Percentiles rank a stretch among this genome's conserved stretches.
phyloP scores from a whole-genome alignment of 225 moss, liverwort and hornwort genomes.

The Thuidium tamariscinum region DNA sequence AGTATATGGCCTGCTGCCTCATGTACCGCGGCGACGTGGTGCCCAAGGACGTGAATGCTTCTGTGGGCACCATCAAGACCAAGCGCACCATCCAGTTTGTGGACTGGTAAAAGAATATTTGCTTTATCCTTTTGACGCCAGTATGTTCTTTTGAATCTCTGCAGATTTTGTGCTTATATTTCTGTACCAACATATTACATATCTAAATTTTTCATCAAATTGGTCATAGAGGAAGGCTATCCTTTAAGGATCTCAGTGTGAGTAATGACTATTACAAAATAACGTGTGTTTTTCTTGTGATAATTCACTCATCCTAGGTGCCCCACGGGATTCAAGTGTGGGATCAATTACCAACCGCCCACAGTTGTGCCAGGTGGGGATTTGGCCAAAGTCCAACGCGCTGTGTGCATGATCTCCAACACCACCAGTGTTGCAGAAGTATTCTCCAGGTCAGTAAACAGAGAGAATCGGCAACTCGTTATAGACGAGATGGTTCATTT shows the following conservation, averaged over 20 bases:
- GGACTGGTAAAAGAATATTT: conserved; percentile 16
- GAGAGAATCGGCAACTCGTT: background rate
- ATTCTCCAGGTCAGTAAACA: background rate
- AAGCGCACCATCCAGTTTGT: conserved; percentile 38
- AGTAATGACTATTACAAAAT: background rate
- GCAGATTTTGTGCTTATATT: background rate
- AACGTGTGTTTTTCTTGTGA: background rate
- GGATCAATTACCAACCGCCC: background rate
- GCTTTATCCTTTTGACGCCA: background rate
- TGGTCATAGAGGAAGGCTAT: background rate
- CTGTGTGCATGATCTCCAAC: background rate
- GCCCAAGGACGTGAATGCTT: conserved; percentile 28
- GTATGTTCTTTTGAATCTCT: background rate
- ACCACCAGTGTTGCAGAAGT: background rate
- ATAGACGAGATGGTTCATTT: background rate
- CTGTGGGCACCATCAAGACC: conserved; percentile 25
- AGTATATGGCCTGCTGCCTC: conserved; percentile 30
- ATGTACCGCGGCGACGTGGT: conserved; percentile 68
- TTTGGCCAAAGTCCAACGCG: background rate
- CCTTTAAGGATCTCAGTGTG: background rate
- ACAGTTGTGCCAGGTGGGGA: background rate
- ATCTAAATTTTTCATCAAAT: background rate
- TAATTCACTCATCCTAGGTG: background rate
- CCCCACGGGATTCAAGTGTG: background rate
- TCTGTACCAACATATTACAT: background rate